Conservation (phyloP, 768 basidiomycete species). For the Leucosporidium scottii region DNA sequence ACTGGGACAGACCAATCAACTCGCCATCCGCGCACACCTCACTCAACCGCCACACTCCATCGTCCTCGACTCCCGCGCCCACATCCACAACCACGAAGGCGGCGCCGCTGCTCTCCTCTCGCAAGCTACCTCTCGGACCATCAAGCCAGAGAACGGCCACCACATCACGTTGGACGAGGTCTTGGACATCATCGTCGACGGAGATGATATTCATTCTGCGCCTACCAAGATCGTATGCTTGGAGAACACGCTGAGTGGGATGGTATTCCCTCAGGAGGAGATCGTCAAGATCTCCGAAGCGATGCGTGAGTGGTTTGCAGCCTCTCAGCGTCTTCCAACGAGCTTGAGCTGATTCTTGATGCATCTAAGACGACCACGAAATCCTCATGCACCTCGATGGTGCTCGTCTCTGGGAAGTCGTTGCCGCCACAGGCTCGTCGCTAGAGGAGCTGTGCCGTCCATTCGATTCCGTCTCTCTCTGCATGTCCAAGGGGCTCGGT, state of each 20-base stretch:
- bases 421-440: slow-evolving; percentile 50
- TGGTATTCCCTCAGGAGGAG: slow-evolving; percentile 78
- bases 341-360: too few species aligned
- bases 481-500: slow-evolving; percentile 93
- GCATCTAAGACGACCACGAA: slow-evolving; percentile 41
- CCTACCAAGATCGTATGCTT: slow-evolving; percentile 77
- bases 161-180: slow-evolving; percentile 56
- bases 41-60: slow-evolving; percentile 83
- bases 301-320: slow-evolving; percentile 47
- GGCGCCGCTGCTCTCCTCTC: slow-evolving; percentile 71
- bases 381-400: slow-evolving; percentile 81
- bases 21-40: slow-evolving; percentile 78
- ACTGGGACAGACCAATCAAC: slow-evolving; percentile 36
- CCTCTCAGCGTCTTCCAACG: too few species aligned
- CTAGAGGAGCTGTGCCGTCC: slow-evolving; percentile 71
- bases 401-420: slow-evolving; percentile 90
- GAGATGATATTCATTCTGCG: slow-evolving; percentile 49
- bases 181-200: slow-evolving; percentile 18
- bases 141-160: slow-evolving; percentile 53
- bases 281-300: slow-evolving; percentile 70
- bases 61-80: slow-evolving; percentile 74
- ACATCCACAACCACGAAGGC: slow-evolving; percentile 79
- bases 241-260: slow-evolving; percentile 91
- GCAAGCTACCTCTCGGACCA: slow-evolving; percentile 35
- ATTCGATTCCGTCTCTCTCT: slow-evolving; percentile 85